phyloP scores from a whole-genome alignment of 306 rosid species.

The Inga laurina region DNA sequence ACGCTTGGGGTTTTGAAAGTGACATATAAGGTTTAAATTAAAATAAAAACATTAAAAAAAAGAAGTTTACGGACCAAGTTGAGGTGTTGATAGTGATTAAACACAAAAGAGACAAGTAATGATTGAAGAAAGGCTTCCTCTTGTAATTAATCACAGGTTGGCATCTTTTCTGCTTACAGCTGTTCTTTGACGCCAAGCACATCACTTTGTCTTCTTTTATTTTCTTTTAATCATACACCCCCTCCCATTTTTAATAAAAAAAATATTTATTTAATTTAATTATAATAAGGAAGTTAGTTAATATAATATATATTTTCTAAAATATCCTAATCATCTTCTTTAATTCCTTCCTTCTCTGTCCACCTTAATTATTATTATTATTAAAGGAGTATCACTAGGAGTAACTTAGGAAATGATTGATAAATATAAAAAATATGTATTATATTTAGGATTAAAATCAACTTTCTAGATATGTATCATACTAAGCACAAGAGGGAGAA shows the following conservation, averaged over 20 bases:
- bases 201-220: background rate
- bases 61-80: background rate
- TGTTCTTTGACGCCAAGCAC: background rate
- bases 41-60: background rate
- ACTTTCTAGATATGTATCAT: too few relatives aligned
- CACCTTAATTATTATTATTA: fast-evolving
- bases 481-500: too few relatives aligned
- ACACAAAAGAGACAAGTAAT: background rate
- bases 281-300: too few relatives aligned
- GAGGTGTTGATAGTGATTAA: background rate
- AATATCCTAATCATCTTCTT: too few relatives aligned
- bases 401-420: too few relatives aligned
- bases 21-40: background rate
- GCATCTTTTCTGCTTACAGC: background rate
- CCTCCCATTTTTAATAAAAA: fast-evolving
- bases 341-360: too few relatives aligned
- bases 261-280: too few relatives aligned
- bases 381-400: too few relatives aligned
- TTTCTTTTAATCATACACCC: background rate
- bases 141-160: background rate
- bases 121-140: background rate
- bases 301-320: too few relatives aligned
- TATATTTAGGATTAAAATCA: too few relatives aligned
- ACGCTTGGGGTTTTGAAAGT: background rate
- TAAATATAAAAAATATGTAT: too few relatives aligned